These are phyloP conservation scores for Onygenales sp. DNA, from an alignment of 2,329 filamentous ascomycete species.

Conservation along the genomic window DNA sequence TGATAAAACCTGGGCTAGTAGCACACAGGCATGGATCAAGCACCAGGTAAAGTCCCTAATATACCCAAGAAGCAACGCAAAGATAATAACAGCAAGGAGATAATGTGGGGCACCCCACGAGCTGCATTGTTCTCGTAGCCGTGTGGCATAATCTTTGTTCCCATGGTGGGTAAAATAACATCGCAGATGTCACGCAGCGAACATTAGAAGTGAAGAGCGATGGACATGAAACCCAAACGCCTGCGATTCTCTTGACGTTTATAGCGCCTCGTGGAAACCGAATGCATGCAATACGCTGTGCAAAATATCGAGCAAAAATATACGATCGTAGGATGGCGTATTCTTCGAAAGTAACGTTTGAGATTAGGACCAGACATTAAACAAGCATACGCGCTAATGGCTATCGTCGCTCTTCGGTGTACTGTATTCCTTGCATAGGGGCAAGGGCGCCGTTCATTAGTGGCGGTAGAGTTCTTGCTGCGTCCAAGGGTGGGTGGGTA, in stretches of 20 bases:
- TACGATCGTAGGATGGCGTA: neutral
- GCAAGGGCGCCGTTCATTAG: conserved; percentile 35
- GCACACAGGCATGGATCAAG: neutral
- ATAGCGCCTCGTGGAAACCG: neutral
- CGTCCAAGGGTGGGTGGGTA: conserved; percentile 27
- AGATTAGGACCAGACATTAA: neutral
- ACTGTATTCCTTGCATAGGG: conserved; percentile 43
- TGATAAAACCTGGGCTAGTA: too few species aligned
- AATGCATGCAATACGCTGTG: neutral
- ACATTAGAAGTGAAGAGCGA: neutral
- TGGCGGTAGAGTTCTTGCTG: conserved; percentile 38
- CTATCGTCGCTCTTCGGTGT: conserved; percentile 39
- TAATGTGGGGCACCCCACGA: neutral
- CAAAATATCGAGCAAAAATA: neutral
- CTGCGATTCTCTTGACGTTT: neutral
- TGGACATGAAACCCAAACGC: neutral
- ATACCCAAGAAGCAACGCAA: neutral
- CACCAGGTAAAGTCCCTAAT: neutral
- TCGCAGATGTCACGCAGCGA: neutral
- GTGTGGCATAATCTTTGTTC: too few species aligned
- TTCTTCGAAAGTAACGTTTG: neutral
- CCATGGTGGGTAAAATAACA: neutral
- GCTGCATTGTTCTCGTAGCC: neutral
- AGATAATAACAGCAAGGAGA: neutral
- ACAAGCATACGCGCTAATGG: conserved; percentile 2